Percentiles rank a stretch among this genome's conserved stretches.
Conservation (phyloP, 2,329 filamentous ascomycete species). For the Botrytis tulipae region DNA sequence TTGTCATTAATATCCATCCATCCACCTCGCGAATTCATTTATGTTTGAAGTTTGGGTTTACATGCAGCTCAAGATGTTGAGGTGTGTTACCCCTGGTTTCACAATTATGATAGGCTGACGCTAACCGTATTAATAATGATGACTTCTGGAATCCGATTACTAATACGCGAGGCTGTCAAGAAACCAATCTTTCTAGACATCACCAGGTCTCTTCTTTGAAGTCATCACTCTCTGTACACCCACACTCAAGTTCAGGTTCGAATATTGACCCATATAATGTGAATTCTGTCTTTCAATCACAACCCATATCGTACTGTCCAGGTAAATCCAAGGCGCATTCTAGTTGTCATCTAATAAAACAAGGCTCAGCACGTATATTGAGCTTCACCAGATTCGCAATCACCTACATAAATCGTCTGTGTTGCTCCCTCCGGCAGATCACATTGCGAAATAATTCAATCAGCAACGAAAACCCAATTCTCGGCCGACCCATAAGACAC, state of each 20-base stretch:
- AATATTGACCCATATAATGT: background rate
- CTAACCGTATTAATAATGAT: background rate
- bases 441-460: background rate
- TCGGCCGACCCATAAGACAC: background rate
- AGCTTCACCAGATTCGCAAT: constrained; percentile 6
- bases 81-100: background rate
- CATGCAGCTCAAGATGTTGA: background rate
- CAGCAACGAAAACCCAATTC: background rate
- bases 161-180: constrained; percentile 15
- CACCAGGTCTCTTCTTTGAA: background rate
- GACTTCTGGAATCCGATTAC: background rate
- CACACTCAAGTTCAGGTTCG: background rate
- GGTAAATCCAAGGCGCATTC: background rate
- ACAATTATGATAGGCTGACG: background rate
- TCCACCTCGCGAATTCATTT: background rate
- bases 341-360: background rate
- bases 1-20: background rate
- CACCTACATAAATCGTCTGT: background rate
- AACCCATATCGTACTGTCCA: background rate
- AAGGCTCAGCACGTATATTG: background rate
- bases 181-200: background rate
- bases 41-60: background rate
- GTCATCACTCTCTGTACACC: background rate
- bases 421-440: constrained; percentile 2
- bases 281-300: background rate